Base-by-base conservation (phyloP, 495 filamentous ascomycete genomes). In the Saxispiralis lemnorum region DNA sequence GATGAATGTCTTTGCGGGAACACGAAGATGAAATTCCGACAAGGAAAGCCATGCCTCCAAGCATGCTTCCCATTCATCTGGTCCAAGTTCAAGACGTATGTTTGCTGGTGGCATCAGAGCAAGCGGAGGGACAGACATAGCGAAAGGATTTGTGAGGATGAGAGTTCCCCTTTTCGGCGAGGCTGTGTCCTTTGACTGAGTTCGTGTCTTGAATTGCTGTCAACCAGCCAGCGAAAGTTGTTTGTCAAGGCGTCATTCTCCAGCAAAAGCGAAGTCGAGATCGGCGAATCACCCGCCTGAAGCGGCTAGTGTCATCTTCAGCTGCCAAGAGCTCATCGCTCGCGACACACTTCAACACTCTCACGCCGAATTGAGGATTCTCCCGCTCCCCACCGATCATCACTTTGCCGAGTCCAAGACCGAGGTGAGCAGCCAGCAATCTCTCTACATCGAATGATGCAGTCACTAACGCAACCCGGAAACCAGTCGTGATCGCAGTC, bases 41-140 rank as follows among this genome's bases (percentile, higher is more conserved):
- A 92, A 63, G 7, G 71, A 55, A 15, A 78, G 59, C 85, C 84
- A 93, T 34, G 81, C 78, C 56, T 83, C 75, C 14, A 89, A 59
- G 57, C 79, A 87, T 30, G 70, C 65, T 43, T 78, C 71, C 85
- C 84, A 92, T 59, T 92, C 83, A 24, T 70, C 62, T 1, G 75
- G 69, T 7, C 68, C 62, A 28, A 92, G 67, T 44, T 68, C 69
- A 24, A 71, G 69, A 49, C 77, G 72, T 62, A 84, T 73, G 41
- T 64, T 62, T n/a, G 70, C 62, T 35, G 76, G 68, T 17, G 85
- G 86, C 49, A 86, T 82, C 3, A 80, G 68, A 32, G 81, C 82
- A 57, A 93, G 68, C 19, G 72, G 66, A 19, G 83, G 83, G 15
- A 83, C 66, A 24, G 57, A 51, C 57, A 70, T 66, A 20, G 15